Percentiles rank a stretch among this genome's conserved stretches.
These are phyloP conservation scores for Fusarium sp. DNA, from an alignment of 2,329 filamentous ascomycete genomes.

Conservation along the genomic window DNA sequence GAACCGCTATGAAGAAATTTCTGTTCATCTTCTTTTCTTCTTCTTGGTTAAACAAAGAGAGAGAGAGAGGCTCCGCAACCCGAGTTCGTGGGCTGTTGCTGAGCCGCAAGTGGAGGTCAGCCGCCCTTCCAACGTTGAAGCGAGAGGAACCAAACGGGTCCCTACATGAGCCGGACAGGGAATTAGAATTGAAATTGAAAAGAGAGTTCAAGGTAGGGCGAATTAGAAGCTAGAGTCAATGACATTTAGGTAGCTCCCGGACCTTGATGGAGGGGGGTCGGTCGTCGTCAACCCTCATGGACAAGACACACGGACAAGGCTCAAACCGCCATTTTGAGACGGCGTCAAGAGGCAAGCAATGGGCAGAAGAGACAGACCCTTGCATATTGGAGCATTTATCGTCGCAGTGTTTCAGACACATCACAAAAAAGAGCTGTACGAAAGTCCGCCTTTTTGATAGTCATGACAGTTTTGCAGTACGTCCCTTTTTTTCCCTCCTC, in stretches of 20 bases:
- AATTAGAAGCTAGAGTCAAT: background rate
- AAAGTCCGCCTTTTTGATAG: slow-evolving; percentile 19
- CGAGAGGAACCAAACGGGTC: slow-evolving; percentile 11
- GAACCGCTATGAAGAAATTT: slow-evolving; percentile 8
- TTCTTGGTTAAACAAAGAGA: slow-evolving; percentile 4
- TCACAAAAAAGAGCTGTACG: background rate
- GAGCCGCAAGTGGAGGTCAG: slow-evolving; percentile 40
- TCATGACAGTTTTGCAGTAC: slow-evolving; percentile 16
- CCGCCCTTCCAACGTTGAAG: slow-evolving; percentile 15
- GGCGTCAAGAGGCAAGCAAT: background rate
- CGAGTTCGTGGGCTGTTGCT: slow-evolving; percentile 25
- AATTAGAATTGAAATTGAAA: background rate
- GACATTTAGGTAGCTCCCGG: background rate
- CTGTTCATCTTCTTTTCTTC: background rate
- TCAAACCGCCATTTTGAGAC: slow-evolving; percentile 2
- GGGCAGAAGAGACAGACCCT: background rate
- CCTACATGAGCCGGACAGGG: slow-evolving; percentile 5
- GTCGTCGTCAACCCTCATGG: slow-evolving; percentile 14
- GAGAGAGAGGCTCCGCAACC: slow-evolving; percentile 17
- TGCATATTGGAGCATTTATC: background rate
- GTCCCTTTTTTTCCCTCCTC: background rate
- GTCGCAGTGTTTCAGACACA: slow-evolving; percentile 11
- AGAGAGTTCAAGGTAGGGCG: background rate
- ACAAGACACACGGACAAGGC: background rate
- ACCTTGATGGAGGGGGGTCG: slow-evolving; percentile 5